Base-by-base conservation (phyloP, 192 early-diverging fungal species). In the Spizellomyces sp. region DNA sequence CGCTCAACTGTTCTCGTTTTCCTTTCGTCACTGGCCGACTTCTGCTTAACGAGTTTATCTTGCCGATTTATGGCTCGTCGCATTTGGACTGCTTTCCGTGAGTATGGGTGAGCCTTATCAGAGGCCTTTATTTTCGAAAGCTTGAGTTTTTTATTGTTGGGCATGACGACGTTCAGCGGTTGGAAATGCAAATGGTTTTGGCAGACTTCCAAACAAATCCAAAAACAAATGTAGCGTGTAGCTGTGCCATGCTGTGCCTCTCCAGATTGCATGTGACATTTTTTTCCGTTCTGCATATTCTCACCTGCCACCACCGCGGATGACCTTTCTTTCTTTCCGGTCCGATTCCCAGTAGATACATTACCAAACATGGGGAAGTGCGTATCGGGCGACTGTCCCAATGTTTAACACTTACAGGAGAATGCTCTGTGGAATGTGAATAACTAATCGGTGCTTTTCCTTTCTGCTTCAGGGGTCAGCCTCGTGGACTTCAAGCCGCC, bases 401-500 rank as follows among this genome's bases (percentile, higher is more conserved):
- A 36, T 36, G 27, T 3, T 36, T 36, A 36, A 36, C 27, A 36
- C 27, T 3, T 36, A 3, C 27, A 36, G 27, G 27, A 36, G 27
- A 36, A 36, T 36, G 27, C 27, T 36, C 27, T 36, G 27, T 36
- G 27, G 27, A 36, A 36, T 36, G 27, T 36, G 27, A 36, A 36
- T 36, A 36, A 36, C 27, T 36, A 36, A 36, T 36, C 27, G 27
- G 27, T 36, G 27, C 27, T 36, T 36, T 36, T 0, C 27, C 27
- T 36, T 36, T 36, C 36, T 41, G 59, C 4, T 0, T 52, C 27
- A 75, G 71, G 72, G 90, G 94, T 84, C 92, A 98, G 87, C 95
- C 97, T 77, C 94, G 94, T 90, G 97, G 97, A 86, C 90, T 98
- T 77, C 91, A 97, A 88, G 94, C 94, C 80, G 97, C 97, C 73